A percentile compares a stretch with the other conserved stretches of the same genome.
Conservation (phyloP, 1,139 yeast genomes). For the Blastobotrys serpentis region DNA sequence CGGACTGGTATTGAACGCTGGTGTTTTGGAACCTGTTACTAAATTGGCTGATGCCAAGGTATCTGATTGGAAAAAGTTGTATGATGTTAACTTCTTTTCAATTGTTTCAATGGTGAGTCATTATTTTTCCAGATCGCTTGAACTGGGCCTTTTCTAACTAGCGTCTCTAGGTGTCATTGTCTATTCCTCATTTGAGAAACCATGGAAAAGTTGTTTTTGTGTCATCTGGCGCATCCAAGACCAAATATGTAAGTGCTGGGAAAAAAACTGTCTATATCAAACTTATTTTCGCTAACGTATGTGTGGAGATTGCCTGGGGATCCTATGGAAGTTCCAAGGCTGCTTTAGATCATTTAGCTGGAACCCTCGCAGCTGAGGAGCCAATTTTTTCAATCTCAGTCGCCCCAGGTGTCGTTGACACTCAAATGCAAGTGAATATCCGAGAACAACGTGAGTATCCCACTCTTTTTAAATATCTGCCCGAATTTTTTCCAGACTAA, state of each 20-base stretch:
- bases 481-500: not conserved
- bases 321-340: conserved; percentile 92
- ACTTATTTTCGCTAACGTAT: conserved; percentile 13
- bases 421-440: conserved; percentile 78
- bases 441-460: conserved; percentile 47
- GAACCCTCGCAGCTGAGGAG: conserved; percentile 67
- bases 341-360: conserved; percentile 73
- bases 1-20: conserved; percentile 83
- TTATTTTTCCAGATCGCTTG: too few relatives aligned
- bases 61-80: conserved; percentile 60
- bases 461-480: not conserved
- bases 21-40: conserved; percentile 77
- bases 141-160: not conserved
- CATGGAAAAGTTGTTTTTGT: conserved; percentile 71
- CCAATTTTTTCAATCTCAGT: conserved; percentile 61
- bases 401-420: conserved; percentile 94
- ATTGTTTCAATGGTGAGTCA: conserved; percentile 58
- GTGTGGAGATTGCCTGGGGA: conserved; percentile 63
- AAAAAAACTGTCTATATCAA: too few relatives aligned
- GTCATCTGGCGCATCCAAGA: conserved; percentile 79
- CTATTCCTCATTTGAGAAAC: conserved; percentile 59
- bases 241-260: conserved; percentile 43
- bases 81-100: conserved; percentile 77
- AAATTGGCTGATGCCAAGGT: conserved; percentile 51
- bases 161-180: not conserved